A percentile compares a stretch with the other conserved stretches of the same genome.
Evolutionary conservation across 805 yeast species (phyloP).

Genomic region (Tetrapisispora taiwanensis): DNA sequence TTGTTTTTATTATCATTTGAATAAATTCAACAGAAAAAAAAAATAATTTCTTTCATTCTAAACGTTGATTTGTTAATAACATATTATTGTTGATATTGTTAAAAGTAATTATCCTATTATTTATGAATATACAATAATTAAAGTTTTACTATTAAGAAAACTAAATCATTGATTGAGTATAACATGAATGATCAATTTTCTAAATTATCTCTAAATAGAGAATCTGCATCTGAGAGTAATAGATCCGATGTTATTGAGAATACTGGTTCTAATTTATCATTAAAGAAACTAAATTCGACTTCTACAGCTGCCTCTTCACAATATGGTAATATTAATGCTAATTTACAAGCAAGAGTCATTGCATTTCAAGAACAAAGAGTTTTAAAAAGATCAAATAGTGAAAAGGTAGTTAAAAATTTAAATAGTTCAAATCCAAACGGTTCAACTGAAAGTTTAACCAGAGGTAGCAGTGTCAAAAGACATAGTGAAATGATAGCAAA

Average conservation of each 20-base stretch:
- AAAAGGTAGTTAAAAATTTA: not conserved
- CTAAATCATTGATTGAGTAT: not conserved
- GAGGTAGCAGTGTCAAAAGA: not conserved
- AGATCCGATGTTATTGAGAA: not conserved
- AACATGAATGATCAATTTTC: constrained; percentile 1
- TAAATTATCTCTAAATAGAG: not conserved
- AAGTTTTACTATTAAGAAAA: not conserved
- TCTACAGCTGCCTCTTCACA: constrained; percentile 22
- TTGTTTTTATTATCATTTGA: too few relatives aligned
- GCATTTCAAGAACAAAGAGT: constrained; percentile 82
- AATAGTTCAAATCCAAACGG: not conserved
- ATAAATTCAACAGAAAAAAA: too few relatives aligned
- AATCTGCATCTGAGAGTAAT: not conserved
- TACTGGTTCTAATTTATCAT: not conserved
- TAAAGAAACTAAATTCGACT: constrained; percentile 5
- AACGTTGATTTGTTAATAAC: too few relatives aligned
- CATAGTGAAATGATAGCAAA: constrained; percentile 1
- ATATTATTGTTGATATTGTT: too few relatives aligned
- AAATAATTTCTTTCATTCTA: too few relatives aligned
- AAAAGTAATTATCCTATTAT: too few relatives aligned
- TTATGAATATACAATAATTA: not conserved
- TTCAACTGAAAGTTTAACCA: not conserved
- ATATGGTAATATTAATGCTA: constrained; percentile 45
- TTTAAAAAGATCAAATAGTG: constrained; percentile 30
- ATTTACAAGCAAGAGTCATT: constrained; percentile 74